Evolutionary conservation across 2,329 filamentous ascomycete genomes (phyloP).

Genomic region (Stachybotrys chartarum): DNA sequence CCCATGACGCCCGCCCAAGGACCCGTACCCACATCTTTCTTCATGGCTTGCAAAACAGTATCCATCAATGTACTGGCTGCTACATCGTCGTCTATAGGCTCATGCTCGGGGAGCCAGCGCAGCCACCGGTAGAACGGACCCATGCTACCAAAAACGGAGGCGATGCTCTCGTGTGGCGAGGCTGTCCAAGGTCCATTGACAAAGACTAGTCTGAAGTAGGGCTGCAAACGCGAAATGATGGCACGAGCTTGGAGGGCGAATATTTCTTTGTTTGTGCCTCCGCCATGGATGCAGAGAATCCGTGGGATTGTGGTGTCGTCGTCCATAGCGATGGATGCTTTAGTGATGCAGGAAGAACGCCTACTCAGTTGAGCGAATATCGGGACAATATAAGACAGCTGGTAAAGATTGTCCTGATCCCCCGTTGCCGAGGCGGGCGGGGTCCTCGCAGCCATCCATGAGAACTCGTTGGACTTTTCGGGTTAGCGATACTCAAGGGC

Average conservation of each 20-base stretch:
- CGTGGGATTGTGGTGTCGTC: background rate
- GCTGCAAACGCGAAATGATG: background rate
- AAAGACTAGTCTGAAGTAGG: background rate
- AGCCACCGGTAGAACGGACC: background rate
- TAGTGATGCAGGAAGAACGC: background rate
- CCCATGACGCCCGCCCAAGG: conserved; percentile 55
- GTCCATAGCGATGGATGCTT: background rate
- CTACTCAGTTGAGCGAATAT: background rate
- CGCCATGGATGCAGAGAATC: background rate
- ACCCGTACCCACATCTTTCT: conserved; percentile 45
- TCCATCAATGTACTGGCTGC: background rate
- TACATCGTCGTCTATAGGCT: background rate
- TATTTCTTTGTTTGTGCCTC: background rate
- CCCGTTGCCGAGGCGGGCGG: too few species aligned
- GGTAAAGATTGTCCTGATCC: too few species aligned
- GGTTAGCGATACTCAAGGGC: too few species aligned
- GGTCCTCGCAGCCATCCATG: too few species aligned
- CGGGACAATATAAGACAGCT: too few species aligned
- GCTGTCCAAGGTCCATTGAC: background rate
- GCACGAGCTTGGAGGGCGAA: background rate
- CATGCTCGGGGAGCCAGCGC: background rate
- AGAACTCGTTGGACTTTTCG: too few species aligned
- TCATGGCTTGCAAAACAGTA: conserved; percentile 33
- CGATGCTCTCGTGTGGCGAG: background rate
- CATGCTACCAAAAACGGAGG: background rate